Base-by-base conservation (phyloP, 192 early-diverging fungal genomes). In the Neocallimastix lanati region DNA sequence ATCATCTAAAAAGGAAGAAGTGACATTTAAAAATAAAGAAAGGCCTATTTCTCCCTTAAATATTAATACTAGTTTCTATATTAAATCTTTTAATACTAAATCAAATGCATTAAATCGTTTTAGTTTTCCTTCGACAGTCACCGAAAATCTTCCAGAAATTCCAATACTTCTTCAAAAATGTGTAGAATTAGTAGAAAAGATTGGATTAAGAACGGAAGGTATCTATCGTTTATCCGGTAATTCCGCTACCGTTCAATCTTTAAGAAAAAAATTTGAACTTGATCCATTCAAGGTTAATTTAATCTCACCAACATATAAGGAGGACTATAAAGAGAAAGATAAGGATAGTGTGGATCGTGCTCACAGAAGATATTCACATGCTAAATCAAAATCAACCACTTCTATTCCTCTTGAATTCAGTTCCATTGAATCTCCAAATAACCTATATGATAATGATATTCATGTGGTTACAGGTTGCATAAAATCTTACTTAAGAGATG, bases 151-250 rank as follows among this genome's bases (percentile, higher is more conserved):
- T 29, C 84, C 84, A n/a, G 78, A 77, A 21, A 82, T 95, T 29
- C 93, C 93, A 12, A 87, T 89, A 82, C 81, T 94, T 3, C 88
- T 94, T 50, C 87, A 90, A 28, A 84, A 88, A 77, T 92, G 91
- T 67, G 86, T 94, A 29, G 82, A 82, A 29, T 92, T 91, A 28
- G 92, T 94, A 16, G 93, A 88, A 81, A 78, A 81, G 83, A 76
- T 88, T 90, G 92, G 92, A 82, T 78, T 92, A 87, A 80, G 87
- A 16, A 85, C 86, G 83, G 88, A 95, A 83, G 93, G 93, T 28
- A 92, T 95, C 25, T 95, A 95, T 81, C 93, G 93, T 35, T 90
- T 92, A 78, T 92, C 92, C 0, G 93, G 92, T 7, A 91, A 92
- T 79, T 90, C 91, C 25, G 88, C 88, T 36, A 92, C 93, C 58